Conservation (phyloP, 345 rosid genomes). For the Hevea brasiliensis region DNA sequence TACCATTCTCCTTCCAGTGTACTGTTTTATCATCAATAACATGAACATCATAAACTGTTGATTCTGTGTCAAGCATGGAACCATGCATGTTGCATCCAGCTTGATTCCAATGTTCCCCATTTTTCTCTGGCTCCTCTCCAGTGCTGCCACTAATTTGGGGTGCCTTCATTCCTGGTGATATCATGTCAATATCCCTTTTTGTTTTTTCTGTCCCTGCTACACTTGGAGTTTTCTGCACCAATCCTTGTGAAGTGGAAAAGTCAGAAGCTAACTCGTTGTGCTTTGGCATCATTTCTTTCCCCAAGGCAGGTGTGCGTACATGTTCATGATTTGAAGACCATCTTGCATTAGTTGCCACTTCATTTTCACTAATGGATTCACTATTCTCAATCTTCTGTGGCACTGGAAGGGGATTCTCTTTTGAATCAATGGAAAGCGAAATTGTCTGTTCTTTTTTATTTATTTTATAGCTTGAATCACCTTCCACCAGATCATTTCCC, state of each 20-base stretch:
- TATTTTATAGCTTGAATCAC: slow-evolving; percentile 14
- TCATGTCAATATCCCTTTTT: slow-evolving; percentile 11
- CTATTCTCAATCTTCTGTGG: slow-evolving; percentile 18
- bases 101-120: slow-evolving; percentile 13
- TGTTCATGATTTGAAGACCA: slow-evolving; percentile 20
- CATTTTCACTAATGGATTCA: slow-evolving; percentile 12
- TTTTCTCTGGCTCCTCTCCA: slow-evolving; percentile 10
- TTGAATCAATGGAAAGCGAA: slow-evolving; percentile 19
- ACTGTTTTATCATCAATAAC: slow-evolving; percentile 25
- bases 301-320: background rate
- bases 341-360: slow-evolving; percentile 12
- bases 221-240: background rate
- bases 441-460: slow-evolving; percentile 14
- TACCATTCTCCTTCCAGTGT: slow-evolving; percentile 7
- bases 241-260: slow-evolving; percentile 11
- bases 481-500: slow-evolving; percentile 12
- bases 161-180: slow-evolving; percentile 21
- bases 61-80: slow-evolving; percentile 36
- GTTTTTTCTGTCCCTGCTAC: slow-evolving; percentile 6
- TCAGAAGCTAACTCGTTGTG: slow-evolving; percentile 6
- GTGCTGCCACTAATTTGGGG: slow-evolving; percentile 2
- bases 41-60: slow-evolving; percentile 43
- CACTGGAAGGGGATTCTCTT: slow-evolving; percentile 21
- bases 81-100: background rate
- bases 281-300: slow-evolving; percentile 3